These are phyloP conservation scores for Zygoascus ofunaensis DNA, from an alignment of 805 yeast genomes.

Conservation along the genomic window DNA sequence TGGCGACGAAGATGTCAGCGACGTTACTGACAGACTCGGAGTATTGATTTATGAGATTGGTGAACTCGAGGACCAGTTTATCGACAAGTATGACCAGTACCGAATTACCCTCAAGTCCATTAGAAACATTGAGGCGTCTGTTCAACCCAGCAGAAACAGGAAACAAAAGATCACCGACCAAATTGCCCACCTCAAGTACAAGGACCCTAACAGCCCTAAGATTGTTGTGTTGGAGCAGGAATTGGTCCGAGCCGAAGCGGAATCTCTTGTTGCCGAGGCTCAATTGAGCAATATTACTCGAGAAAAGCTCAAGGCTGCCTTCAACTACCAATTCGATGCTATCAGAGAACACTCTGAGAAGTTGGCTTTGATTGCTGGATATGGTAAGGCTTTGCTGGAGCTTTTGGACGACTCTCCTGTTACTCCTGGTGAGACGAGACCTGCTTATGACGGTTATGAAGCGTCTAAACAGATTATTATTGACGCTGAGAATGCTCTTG, in stretches of 20 bases:
- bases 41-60: conserved; percentile 92
- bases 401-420: conserved; percentile 94
- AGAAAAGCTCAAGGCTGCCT: conserved; percentile 95
- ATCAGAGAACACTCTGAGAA: conserved; percentile 92
- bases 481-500: conserved; percentile 92
- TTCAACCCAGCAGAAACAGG: conserved; percentile 97
- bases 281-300: conserved; percentile 97
- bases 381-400: conserved; percentile 95
- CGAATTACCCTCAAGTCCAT: conserved; percentile 89
- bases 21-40: conserved; percentile 95
- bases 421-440: conserved; percentile 98
- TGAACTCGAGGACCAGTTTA: conserved; percentile 96
- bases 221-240: conserved; percentile 94
- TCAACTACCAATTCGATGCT: conserved; percentile 93
- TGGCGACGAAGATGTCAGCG: conserved; percentile 94
- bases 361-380: conserved; percentile 94
- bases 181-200: conserved; percentile 95
- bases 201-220: conserved; percentile 97
- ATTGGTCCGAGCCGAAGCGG: conserved; percentile 98
- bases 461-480: conserved; percentile 96
- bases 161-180: conserved; percentile 96
- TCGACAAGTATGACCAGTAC: conserved; percentile 97
- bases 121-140: conserved; percentile 94
- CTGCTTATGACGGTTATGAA: conserved; percentile 96
- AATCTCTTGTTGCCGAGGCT: conserved; percentile 97